Percentiles rank a stretch among this genome's conserved stretches.
Evolutionary conservation across 768 basidiomycete species (phyloP).

Genomic region (Amanita pallidorosea): DNA sequence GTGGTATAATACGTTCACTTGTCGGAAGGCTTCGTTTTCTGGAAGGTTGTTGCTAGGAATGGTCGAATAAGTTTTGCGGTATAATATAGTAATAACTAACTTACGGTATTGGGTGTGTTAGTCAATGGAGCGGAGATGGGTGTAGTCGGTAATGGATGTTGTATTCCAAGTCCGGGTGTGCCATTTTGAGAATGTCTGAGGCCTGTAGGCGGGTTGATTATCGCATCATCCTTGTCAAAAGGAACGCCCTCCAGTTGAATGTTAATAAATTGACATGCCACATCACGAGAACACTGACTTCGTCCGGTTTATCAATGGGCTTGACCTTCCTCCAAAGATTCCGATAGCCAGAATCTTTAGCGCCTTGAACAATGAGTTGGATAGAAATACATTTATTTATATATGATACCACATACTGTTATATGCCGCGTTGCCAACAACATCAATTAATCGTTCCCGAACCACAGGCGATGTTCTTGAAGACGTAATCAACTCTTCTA

Average conservation of each 20-base stretch:
- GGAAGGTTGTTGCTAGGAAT: conserved; percentile 5
- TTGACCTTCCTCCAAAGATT: conserved; percentile 76
- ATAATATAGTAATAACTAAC: conserved; percentile 4
- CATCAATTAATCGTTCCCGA: conserved; percentile 67
- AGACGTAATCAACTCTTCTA: conserved; percentile 62
- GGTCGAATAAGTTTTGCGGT: neutral
- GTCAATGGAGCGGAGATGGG: conserved; percentile 12
- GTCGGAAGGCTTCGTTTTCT: conserved; percentile 29
- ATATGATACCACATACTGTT: conserved; percentile 35
- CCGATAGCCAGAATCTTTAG: conserved; percentile 44
- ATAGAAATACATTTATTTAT: conserved; percentile 12
- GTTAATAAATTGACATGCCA: neutral
- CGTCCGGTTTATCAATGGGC: conserved; percentile 69
- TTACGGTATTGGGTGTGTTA: conserved; percentile 3
- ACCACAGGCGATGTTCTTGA: conserved; percentile 69
- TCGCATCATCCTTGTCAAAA: conserved; percentile 67
- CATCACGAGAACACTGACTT: conserved; percentile 27
- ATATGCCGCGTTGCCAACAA: conserved; percentile 75
- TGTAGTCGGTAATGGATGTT: conserved; percentile 19
- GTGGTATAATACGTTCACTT: conserved; percentile 43
- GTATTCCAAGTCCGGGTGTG: conserved; percentile 26
- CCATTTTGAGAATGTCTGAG: conserved; percentile 26
- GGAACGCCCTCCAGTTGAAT: conserved; percentile 47
- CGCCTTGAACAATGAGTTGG: conserved; percentile 6
- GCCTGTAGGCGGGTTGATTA: conserved; percentile 60